phyloP scores from a whole-genome alignment of 2,329 filamentous ascomycete species.

The Dactylella cylindrospora region DNA sequence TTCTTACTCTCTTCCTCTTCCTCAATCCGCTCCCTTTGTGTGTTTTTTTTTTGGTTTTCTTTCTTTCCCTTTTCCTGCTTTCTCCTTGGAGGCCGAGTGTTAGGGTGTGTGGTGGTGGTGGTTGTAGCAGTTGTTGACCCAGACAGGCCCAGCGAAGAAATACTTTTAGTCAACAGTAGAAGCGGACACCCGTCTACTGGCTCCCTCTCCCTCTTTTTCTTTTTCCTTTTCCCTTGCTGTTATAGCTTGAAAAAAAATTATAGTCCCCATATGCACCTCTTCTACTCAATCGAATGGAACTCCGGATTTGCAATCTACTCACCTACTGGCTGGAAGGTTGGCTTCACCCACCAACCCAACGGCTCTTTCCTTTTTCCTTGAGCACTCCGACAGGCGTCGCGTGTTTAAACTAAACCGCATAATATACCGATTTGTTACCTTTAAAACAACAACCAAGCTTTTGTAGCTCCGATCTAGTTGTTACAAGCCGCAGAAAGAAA shows the following conservation, averaged over 20 bases:
- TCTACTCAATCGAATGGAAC: conserved; percentile 36
- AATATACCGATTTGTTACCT: conserved; percentile 30
- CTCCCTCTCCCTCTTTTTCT: too few species aligned
- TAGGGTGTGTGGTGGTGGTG: conserved; percentile 9
- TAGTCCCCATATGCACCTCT: conserved; percentile 27
- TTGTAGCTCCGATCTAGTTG: conserved; percentile 39
- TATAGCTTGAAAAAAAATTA: conserved; percentile 28
- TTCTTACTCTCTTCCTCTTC: too few species aligned
- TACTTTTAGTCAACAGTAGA: too few species aligned
- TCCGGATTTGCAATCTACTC: conserved; percentile 17
- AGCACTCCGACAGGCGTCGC: conserved; percentile 26
- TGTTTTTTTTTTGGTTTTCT: conserved; percentile 18
- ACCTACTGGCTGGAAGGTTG: conserved; percentile 37
- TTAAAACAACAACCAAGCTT: conserved; percentile 41
- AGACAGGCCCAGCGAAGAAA: too few species aligned
- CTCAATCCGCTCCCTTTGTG: too few species aligned
- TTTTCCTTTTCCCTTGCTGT: conserved; percentile 14
- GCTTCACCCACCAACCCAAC: conserved; percentile 27
- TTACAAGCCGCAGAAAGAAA: conserved; percentile 35
- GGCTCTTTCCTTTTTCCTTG: conserved; percentile 27
- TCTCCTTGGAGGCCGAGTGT: conserved; percentile 17
- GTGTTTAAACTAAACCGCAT: conserved; percentile 40
- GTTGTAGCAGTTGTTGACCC: conserved; percentile 28
- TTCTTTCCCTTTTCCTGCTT: conserved; percentile 10
- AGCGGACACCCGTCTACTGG: conserved; percentile 3